Conservation (phyloP, 2,329 filamentous ascomycete species). For the Gaeumannomyces tritici region DNA sequence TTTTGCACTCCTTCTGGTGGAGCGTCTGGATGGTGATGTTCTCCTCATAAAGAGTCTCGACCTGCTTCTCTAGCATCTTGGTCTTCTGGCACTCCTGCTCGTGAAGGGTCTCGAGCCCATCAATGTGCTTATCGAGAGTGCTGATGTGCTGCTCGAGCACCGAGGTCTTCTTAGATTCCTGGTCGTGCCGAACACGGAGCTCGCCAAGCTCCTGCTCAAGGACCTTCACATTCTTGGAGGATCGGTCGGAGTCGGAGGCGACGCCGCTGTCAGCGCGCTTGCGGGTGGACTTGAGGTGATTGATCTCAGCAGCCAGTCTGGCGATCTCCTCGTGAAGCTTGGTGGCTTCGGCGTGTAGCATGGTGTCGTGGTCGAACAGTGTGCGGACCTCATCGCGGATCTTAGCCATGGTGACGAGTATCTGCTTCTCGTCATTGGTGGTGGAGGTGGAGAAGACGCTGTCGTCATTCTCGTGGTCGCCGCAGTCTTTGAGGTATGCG, state of each 20-base stretch:
- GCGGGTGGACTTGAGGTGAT: neutral
- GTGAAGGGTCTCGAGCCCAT: neutral
- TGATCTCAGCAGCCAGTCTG: neutral
- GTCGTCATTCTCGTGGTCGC: neutral
- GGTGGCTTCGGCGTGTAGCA: neutral
- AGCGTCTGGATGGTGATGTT: neutral
- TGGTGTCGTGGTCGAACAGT: conserved; percentile 1
- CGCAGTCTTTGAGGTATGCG: neutral
- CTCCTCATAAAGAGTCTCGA: neutral
- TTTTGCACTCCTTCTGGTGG: neutral
- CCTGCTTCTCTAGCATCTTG: neutral
- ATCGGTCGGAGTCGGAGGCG: neutral
- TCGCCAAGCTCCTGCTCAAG: neutral
- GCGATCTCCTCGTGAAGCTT: neutral
- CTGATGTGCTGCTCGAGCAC: neutral
- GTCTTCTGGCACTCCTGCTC: neutral
- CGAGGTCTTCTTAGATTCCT: neutral
- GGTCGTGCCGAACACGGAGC: neutral
- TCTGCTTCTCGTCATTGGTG: neutral
- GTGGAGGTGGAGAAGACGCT: neutral
- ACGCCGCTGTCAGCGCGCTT: neutral
- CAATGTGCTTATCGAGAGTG: too few species aligned
- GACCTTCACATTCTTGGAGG: neutral
- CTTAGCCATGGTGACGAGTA: neutral
- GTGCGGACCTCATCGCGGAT: neutral